These are phyloP conservation scores for Nitzschia putrida DNA, from an alignment of 108 stramenopile genomes.

Conservation along the genomic window DNA sequence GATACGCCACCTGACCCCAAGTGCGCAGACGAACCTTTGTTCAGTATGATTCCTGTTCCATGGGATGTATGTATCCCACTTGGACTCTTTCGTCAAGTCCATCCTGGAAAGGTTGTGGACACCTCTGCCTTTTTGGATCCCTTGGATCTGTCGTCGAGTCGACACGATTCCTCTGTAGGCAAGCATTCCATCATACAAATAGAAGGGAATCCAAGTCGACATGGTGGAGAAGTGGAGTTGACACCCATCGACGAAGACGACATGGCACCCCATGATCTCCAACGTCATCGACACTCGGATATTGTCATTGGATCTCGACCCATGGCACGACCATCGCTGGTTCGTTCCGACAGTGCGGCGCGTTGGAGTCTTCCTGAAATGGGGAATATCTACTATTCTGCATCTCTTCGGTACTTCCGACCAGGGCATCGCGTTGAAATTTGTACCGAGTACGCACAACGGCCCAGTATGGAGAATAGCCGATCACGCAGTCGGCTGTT, in stretches of 20 bases:
- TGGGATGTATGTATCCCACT: slow-evolving; percentile 22
- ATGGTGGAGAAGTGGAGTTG: neutral
- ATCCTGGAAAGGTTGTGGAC: slow-evolving; percentile 4
- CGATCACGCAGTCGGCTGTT: slow-evolving; percentile 3
- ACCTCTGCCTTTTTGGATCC: too few species aligned
- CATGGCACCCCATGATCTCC: too few species aligned
- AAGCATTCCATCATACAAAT: neutral
- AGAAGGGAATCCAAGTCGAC: neutral
- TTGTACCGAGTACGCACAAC: slow-evolving; percentile 12
- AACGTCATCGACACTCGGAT: too few species aligned
- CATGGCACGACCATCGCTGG: too few species aligned
- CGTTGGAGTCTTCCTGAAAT: too few species aligned
- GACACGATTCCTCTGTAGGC: neutral
- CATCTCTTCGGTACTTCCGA: too few species aligned
- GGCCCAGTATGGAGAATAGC: slow-evolving; percentile 6
- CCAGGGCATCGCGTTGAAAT: neutral
- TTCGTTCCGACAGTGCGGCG: too few species aligned
- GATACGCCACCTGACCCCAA: slow-evolving; percentile 30
- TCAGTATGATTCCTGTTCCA: slow-evolving; percentile 33
- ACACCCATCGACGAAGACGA: too few species aligned
- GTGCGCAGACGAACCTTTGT: slow-evolving; percentile 37
- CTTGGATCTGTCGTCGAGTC: neutral
- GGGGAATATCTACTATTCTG: too few species aligned
- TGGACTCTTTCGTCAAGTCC: slow-evolving; percentile 25
- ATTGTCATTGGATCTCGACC: too few species aligned